A percentile compares a stretch with the other conserved stretches of the same genome.
These are phyloP conservation scores for Takashimella koratensis DNA, from an alignment of 1,284 basidiomycete species.

Conservation along the genomic window DNA sequence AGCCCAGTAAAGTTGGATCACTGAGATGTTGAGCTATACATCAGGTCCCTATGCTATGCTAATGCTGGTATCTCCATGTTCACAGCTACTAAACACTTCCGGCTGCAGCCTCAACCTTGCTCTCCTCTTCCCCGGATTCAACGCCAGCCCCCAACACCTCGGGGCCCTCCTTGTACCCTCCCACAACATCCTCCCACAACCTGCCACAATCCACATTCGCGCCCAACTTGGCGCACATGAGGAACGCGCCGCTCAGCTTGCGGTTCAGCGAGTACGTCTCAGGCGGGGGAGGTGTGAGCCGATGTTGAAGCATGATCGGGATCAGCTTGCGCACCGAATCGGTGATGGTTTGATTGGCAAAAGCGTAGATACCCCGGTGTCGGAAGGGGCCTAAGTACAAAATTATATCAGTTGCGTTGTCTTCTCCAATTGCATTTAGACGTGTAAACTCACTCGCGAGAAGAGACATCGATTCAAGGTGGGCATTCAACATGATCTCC, in stretches of 20 bases:
- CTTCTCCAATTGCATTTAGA: no score
- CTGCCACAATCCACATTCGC: constrained; percentile 69
- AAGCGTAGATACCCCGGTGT: constrained; percentile 37
- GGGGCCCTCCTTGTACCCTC: constrained; percentile 3
- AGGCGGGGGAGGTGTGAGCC: constrained; percentile 84
- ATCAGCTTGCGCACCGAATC: constrained; percentile 60
- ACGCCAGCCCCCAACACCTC: neutral
- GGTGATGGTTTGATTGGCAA: constrained; percentile 48
- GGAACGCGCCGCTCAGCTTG: constrained; percentile 89
- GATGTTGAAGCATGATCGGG: constrained; percentile 83
- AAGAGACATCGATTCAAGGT: constrained; percentile 76
- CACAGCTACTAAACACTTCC: neutral
- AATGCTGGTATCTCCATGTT: neutral
- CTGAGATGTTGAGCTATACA: neutral
- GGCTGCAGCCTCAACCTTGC: neutral
- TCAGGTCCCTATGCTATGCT: neutral
- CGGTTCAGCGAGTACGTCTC: constrained; percentile 95
- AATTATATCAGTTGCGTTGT: no score
- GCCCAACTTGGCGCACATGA: constrained; percentile 78
- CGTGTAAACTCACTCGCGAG: constrained; percentile 31
- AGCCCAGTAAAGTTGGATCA: neutral
- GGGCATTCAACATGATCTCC: constrained; percentile 80
- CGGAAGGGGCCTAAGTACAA: constrained; percentile 32
- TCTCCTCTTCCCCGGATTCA: neutral
- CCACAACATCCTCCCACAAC: constrained; percentile 63